Percentiles rank a stretch among this genome's conserved stretches.
Conservation (phyloP, 805 yeast genomes). For the Torulaspora indica region DNA sequence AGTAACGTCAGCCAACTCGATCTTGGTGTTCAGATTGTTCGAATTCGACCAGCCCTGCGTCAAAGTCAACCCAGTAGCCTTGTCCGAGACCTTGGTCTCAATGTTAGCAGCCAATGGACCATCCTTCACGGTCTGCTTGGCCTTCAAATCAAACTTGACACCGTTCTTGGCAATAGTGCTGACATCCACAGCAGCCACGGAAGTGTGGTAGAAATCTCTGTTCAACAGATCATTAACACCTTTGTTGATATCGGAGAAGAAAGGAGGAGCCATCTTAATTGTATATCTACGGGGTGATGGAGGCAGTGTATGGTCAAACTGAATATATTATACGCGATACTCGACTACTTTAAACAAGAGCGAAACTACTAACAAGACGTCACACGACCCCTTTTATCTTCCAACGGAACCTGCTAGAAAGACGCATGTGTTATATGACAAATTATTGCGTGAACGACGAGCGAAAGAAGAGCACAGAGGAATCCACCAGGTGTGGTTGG, state of each 20-base stretch:
- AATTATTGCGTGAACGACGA: too few species aligned
- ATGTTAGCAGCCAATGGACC: slow-evolving; percentile 81
- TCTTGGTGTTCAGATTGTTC: slow-evolving; percentile 85
- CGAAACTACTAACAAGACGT: too few species aligned
- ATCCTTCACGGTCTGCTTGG: slow-evolving; percentile 74
- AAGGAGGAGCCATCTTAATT: slow-evolving; percentile 71
- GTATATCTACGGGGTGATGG: too few species aligned
- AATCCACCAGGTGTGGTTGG: too few species aligned
- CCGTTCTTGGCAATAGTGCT: slow-evolving; percentile 95
- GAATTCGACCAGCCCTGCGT: slow-evolving; percentile 98
- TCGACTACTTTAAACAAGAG: neutral
- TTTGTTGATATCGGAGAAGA: slow-evolving; percentile 90
- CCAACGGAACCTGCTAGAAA: too few species aligned
- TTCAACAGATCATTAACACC: slow-evolving; percentile 83
- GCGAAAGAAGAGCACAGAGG: too few species aligned
- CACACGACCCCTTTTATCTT: slow-evolving; percentile 5
- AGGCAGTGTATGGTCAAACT: too few species aligned
- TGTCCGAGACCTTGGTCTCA: slow-evolving; percentile 90
- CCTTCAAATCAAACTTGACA: slow-evolving; percentile 89
- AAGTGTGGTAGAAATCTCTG: slow-evolving; percentile 88
- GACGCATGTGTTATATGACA: too few species aligned
- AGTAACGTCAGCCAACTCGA: slow-evolving; percentile 86
- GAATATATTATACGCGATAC: slow-evolving; percentile 1
- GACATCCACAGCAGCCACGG: slow-evolving; percentile 83
- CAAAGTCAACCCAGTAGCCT: slow-evolving; percentile 83